Conservation (phyloP, 1,139 yeast species). For the Hansenula lynferdii region DNA sequence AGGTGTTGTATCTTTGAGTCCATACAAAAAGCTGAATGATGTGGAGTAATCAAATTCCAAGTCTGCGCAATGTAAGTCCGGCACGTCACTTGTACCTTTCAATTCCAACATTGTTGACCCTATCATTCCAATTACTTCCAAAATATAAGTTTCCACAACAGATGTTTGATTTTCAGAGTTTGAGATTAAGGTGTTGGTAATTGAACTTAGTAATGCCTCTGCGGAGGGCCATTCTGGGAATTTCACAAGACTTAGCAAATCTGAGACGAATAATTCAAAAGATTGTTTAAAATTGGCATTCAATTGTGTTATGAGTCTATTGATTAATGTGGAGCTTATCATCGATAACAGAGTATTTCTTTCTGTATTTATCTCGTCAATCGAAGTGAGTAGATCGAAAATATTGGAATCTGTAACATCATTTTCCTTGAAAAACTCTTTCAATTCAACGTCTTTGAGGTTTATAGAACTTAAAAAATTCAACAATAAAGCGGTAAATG, state of each 20-base stretch:
- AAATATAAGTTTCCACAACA: slow-evolving; percentile 40
- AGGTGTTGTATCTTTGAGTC: background rate
- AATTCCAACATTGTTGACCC: slow-evolving; percentile 44
- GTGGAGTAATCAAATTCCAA: slow-evolving; percentile 7
- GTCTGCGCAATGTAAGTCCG: slow-evolving; percentile 13
- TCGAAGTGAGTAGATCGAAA: slow-evolving; percentile 5
- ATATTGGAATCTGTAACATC: slow-evolving; percentile 13
- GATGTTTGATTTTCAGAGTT: slow-evolving; percentile 33
- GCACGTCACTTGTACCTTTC: slow-evolving; percentile 18
- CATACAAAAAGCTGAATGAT: slow-evolving; percentile 3
- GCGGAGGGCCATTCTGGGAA: slow-evolving; percentile 61
- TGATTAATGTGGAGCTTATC: slow-evolving; percentile 36
- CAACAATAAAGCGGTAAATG: slow-evolving; percentile 41
- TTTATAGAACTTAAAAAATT: slow-evolving; percentile 41
- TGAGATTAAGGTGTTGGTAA: slow-evolving; percentile 38
- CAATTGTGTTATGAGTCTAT: slow-evolving; percentile 33
- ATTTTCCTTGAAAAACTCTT: slow-evolving; percentile 8
- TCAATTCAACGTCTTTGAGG: slow-evolving; percentile 19
- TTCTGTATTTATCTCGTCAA: slow-evolving; percentile 6
- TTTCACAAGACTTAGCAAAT: slow-evolving; percentile 42
- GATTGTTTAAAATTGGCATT: slow-evolving; percentile 36
- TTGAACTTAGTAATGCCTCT: slow-evolving; percentile 40
- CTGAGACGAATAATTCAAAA: slow-evolving; percentile 51
- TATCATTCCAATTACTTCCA: slow-evolving; percentile 53
- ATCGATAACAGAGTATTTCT: slow-evolving; percentile 20